Base-by-base conservation (phyloP, 208 protist genomes). In the Leishmania mexicana region DNA sequence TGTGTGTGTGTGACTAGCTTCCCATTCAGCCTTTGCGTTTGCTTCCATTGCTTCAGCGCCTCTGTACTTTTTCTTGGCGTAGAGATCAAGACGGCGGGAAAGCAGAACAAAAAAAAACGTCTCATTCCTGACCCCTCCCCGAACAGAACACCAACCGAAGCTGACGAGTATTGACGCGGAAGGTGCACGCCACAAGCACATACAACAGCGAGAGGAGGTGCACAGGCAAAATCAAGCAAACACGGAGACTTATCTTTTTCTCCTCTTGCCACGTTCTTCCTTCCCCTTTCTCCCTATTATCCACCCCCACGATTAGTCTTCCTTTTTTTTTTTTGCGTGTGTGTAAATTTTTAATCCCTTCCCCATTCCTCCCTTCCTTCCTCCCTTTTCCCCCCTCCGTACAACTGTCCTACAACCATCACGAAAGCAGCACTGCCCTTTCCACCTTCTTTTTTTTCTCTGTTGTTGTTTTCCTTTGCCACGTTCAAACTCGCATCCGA, bases 51-150 rank as follows among this genome's bases (percentile, higher is more conserved):
- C 53, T 83, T 74, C 28, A 38, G 62, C 40, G 62, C 40, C 7
- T 83, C 13, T 65, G 83, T 64, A n/a, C 45, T 80, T 75, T 65
- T 74, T 40, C 38, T 40, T 38, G 62, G n/a, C 17, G 62, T 67
- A 13, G n/a, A 40, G 62, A 38, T 67, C 62, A 21, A 10, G 31
- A 0, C 31, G 62, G 15, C 40, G 15, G 21, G 13, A n/a, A 67
- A 64, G 17, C 24, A 31, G 28, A 31, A 31, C 7, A 31, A 4
- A 38, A 0, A 40, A 31, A 21, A 11, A 67, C 31, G 31, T 40
- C 28, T 24, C 21, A 38, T n/a, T 19, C 31, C 13, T 67, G 31
- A 67, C 62, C 62, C 62, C 15, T 40, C 31, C 62, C 13, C 15
- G 24, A 6, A 40, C 62, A 19, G 3, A 11, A 40, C 62, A 67